Evolutionary conservation across 192 early-diverging fungal genomes (phyloP).

Genomic region (Dispira simplex): DNA sequence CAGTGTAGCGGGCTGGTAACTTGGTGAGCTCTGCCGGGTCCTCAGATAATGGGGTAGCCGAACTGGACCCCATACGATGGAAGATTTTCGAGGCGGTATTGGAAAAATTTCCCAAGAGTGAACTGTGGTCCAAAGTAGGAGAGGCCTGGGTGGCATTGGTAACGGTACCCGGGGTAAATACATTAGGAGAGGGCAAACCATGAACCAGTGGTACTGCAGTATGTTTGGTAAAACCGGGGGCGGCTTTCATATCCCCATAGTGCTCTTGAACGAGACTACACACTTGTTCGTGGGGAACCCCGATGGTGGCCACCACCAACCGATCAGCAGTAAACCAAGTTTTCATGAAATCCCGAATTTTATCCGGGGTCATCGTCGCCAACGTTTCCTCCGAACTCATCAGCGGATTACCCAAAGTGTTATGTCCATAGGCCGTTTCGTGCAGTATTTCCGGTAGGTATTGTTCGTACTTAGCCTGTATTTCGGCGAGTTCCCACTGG

Average conservation of each 20-base stretch:
- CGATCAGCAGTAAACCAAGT: conserved; percentile 85
- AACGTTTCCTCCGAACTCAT: conserved; percentile 55
- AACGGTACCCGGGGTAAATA: not conserved
- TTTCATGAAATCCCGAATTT: conserved; percentile 52
- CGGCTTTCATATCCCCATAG: conserved; percentile 52
- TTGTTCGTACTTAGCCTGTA: conserved; percentile 70
- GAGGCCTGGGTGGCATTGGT: conserved; percentile 9
- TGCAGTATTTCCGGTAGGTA: conserved; percentile 80
- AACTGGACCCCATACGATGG: conserved; percentile 15
- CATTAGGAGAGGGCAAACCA: not conserved
- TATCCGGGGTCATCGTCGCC: conserved; percentile 41
- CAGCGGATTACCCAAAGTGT: conserved; percentile 70
- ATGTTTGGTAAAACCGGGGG: conserved; percentile 6
- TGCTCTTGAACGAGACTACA: conserved; percentile 48
- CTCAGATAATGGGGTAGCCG: conserved; percentile 17
- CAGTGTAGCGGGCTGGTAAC: conserved; percentile 55
- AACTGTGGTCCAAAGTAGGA: conserved; percentile 14
- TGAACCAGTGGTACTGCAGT: conserved; percentile 15
- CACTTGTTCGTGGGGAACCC: conserved; percentile 70
- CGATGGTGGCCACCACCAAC: conserved; percentile 79
- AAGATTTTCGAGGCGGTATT: not conserved
- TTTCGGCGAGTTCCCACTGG: conserved; percentile 78
- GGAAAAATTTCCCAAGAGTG: conserved; percentile 13
- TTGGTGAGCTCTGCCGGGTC: conserved; percentile 18
- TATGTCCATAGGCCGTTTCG: conserved; percentile 56